These are phyloP conservation scores for Erodium texanum DNA, from an alignment of 441 rosid genomes.

Conservation along the genomic window DNA sequence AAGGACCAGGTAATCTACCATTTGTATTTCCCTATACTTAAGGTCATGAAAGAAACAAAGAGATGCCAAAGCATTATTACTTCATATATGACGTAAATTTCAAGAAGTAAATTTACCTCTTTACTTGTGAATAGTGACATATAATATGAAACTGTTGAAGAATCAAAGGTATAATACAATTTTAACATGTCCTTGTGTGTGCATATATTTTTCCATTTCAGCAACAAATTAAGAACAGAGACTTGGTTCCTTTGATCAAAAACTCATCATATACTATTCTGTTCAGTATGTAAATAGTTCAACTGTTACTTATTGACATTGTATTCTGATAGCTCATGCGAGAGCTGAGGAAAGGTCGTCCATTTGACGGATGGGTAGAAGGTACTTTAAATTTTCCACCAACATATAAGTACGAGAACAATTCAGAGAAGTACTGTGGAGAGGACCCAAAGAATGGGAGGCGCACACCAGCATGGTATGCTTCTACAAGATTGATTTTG, in stretches of 20 bases:
- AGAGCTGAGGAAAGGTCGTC: constrained; percentile 57
- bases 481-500: constrained; percentile 12
- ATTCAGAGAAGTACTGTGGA: constrained; percentile 66
- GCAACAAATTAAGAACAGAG: not conserved
- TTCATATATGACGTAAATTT: not conserved
- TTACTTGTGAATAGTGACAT: not conserved
- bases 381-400: constrained; percentile 66
- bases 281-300: constrained; percentile 8
- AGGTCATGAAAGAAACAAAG: not conserved
- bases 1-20: constrained; percentile 59
- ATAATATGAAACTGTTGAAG: not conserved
- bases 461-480: constrained; percentile 88
- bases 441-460: constrained; percentile 68
- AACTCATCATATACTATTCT: not conserved
- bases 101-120: not conserved
- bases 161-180: not conserved
- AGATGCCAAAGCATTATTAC: not conserved
- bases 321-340: constrained; percentile 45
- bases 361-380: constrained; percentile 88
- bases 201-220: no score
- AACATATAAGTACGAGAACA: constrained; percentile 73
- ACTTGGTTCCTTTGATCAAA: not conserved
- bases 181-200: not conserved
- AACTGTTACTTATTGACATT: not conserved
- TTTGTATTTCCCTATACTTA: not conserved